These are phyloP conservation scores for Coniella lustricola DNA, from an alignment of 2,329 filamentous ascomycete genomes.

Conservation along the genomic window DNA sequence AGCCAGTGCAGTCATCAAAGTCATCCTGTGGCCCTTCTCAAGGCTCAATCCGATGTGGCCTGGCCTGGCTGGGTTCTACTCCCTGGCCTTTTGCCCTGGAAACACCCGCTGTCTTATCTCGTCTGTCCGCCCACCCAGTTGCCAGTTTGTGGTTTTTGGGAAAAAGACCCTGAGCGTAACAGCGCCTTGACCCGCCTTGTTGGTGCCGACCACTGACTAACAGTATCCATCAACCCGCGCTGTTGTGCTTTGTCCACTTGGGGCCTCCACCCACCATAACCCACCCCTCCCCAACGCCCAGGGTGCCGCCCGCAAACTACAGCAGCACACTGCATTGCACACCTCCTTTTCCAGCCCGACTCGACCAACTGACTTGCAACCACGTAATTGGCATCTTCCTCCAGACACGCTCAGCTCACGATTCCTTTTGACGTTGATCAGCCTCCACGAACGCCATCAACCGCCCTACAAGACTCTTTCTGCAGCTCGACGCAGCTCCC, in stretches of 20 bases:
- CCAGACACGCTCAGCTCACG: neutral
- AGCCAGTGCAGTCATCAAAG: slow-evolving; percentile 2
- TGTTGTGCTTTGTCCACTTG: slow-evolving; percentile 10
- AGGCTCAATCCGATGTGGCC: neutral
- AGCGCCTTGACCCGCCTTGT: slow-evolving; percentile 3
- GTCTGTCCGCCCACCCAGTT: neutral
- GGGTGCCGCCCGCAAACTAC: slow-evolving; percentile 8
- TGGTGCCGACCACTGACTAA: slow-evolving; percentile 12
- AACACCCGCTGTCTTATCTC: neutral
- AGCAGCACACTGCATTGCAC: slow-evolving; percentile 11
- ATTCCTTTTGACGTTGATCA: neutral
- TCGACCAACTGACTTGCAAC: neutral
- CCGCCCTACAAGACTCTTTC: slow-evolving; percentile 16
- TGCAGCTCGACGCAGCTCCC: slow-evolving; percentile 16
- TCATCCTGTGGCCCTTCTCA: neutral
- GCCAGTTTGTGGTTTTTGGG: neutral
- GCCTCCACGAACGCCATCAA: slow-evolving; percentile 20
- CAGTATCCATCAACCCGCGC: slow-evolving; percentile 11
- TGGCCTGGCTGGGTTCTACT: neutral
- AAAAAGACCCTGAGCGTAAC: slow-evolving; percentile 6
- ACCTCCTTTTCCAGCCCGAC: slow-evolving; percentile 15
- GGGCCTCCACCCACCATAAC: too few species aligned
- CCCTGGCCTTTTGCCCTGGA: neutral
- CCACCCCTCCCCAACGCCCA: neutral
- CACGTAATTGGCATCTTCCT: slow-evolving; percentile 13